A percentile compares a stretch with the other conserved stretches of the same genome.
Evolutionary conservation across 2,329 filamentous ascomycete species (phyloP).

Genomic region (Rosellinia necatrix): DNA sequence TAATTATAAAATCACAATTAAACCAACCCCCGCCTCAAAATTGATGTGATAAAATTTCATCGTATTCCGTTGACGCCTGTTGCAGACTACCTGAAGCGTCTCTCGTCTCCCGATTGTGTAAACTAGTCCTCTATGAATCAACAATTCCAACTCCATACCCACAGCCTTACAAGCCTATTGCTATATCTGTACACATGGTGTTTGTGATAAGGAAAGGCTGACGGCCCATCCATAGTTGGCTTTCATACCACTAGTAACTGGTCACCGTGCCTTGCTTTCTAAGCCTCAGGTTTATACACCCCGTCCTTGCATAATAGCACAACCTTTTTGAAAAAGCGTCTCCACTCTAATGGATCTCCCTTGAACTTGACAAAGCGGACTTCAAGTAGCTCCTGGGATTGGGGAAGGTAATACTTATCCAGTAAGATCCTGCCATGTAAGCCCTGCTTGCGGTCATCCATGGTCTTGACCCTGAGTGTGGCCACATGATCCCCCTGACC

Average conservation of each 20-base stretch:
- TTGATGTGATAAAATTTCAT: too few relatives aligned
- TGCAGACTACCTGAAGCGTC: neutral
- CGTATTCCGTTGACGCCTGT: neutral
- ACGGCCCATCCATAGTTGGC: neutral
- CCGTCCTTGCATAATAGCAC: constrained; percentile 85
- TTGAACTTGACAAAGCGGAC: constrained; percentile 93
- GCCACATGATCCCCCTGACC: constrained; percentile 59
- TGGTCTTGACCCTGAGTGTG: constrained; percentile 73
- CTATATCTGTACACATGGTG: neutral
- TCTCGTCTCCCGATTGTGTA: neutral
- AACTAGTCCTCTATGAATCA: constrained; percentile 5
- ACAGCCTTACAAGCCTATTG: neutral
- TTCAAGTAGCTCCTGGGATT: constrained; percentile 70
- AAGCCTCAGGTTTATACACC: constrained; percentile 65
- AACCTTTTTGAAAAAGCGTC: constrained; percentile 96
- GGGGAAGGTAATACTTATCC: constrained; percentile 64
- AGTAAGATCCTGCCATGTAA: constrained; percentile 77
- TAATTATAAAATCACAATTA: too few relatives aligned
- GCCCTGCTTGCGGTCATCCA: constrained; percentile 72
- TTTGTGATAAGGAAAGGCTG: neutral
- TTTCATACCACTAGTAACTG: neutral
- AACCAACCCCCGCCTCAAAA: too few relatives aligned
- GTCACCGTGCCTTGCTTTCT: constrained; percentile 32
- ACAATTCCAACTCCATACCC: constrained; percentile 1
- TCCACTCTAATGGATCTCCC: constrained; percentile 95